Evolutionary conservation across 352 stramenopile species (phyloP).

Genomic region (Phytopythium helicoides): DNA sequence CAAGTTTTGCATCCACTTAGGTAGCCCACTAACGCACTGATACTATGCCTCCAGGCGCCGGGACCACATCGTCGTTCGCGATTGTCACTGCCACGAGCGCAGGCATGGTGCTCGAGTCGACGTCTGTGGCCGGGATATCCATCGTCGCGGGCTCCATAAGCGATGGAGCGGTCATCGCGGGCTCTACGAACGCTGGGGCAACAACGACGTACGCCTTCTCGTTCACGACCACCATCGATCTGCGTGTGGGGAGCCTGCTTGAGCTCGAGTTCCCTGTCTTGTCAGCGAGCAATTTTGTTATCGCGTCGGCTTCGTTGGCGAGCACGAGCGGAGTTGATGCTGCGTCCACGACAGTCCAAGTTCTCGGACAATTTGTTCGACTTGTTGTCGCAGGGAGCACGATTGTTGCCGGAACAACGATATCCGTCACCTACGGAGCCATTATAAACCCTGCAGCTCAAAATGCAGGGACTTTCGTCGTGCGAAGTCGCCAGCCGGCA

Average conservation of each 20-base stretch:
- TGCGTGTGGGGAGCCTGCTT: constrained; percentile 41
- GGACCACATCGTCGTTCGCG: constrained; percentile 32
- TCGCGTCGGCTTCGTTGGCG: constrained; percentile 18
- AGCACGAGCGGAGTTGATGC: constrained; percentile 18
- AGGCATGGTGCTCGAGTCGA: constrained; percentile 32
- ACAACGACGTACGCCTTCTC: constrained; percentile 27
- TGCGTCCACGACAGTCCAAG: constrained; percentile 25
- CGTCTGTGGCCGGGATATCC: constrained; percentile 19
- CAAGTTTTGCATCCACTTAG: neutral
- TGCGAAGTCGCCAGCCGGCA: constrained; percentile 39
- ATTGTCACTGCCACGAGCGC: constrained; percentile 32
- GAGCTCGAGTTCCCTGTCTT: constrained; percentile 46
- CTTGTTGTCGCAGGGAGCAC: constrained; percentile 33
- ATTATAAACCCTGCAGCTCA: constrained; percentile 58
- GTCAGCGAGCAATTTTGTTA: constrained; percentile 32
- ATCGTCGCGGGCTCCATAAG: constrained; percentile 27
- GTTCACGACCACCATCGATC: constrained; percentile 37
- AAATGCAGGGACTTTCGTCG: constrained; percentile 23
- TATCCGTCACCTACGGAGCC: constrained; percentile 38
- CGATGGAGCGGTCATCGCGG: constrained; percentile 20
- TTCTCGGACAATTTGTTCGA: constrained; percentile 28
- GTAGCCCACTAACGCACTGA: no score
- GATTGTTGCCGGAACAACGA: constrained; percentile 13
- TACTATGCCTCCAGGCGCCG: constrained; percentile 23
- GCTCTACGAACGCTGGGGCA: constrained; percentile 29